A percentile compares a stretch with the other conserved stretches of the same genome.
Evolutionary conservation across 306 rosid genomes (phyloP).

Genomic region (Delonix regia): DNA sequence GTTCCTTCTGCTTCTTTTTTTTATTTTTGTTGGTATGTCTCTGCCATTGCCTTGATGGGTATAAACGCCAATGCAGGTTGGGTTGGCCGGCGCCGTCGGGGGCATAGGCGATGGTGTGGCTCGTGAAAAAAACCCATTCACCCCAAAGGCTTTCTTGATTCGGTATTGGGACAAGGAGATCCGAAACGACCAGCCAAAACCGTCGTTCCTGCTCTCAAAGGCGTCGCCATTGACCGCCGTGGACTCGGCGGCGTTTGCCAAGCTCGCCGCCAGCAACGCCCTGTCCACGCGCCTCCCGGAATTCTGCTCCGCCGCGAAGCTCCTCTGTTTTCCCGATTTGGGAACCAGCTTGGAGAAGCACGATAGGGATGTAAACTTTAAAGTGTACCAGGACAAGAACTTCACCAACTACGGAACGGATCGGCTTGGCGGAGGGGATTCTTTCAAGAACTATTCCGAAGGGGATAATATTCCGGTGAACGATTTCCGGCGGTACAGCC

Average conservation of each 20-base stretch:
- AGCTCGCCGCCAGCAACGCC: slow-evolving; percentile 56
- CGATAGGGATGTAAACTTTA: slow-evolving; percentile 54
- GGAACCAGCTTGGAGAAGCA: slow-evolving; percentile 70
- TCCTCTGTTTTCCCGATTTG: slow-evolving; percentile 78
- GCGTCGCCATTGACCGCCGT: slow-evolving; percentile 74
- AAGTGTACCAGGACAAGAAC: slow-evolving; percentile 54
- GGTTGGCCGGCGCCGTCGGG: slow-evolving; percentile 17
- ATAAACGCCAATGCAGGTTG: slow-evolving; percentile 70
- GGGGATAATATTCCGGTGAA: slow-evolving; percentile 57
- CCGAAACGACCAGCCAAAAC: slow-evolving; percentile 58
- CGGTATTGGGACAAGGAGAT: slow-evolving; percentile 97
- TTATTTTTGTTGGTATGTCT: slow-evolving; percentile 2
- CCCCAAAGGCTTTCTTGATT: slow-evolving; percentile 66
- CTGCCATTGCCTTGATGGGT: slow-evolving; percentile 21
- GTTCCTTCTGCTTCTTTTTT: not conserved
- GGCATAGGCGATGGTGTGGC: slow-evolving; percentile 24
- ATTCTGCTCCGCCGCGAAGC: slow-evolving; percentile 78
- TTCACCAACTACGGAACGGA: slow-evolving; percentile 86
- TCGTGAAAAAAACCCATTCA: slow-evolving; percentile 64
- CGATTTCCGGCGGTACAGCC: slow-evolving; percentile 93
- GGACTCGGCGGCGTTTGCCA: slow-evolving; percentile 64
- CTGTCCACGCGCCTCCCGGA: slow-evolving; percentile 71
- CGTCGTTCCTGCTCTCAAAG: slow-evolving; percentile 67
- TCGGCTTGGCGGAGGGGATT: slow-evolving; percentile 71
- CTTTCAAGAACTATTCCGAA: slow-evolving; percentile 77